Evolutionary conservation across 2,329 filamentous ascomycete genomes (phyloP), one percentile per base, ranked within the genome.

Genomic region (Gnomoniopsis smithogilvyi): DNA sequence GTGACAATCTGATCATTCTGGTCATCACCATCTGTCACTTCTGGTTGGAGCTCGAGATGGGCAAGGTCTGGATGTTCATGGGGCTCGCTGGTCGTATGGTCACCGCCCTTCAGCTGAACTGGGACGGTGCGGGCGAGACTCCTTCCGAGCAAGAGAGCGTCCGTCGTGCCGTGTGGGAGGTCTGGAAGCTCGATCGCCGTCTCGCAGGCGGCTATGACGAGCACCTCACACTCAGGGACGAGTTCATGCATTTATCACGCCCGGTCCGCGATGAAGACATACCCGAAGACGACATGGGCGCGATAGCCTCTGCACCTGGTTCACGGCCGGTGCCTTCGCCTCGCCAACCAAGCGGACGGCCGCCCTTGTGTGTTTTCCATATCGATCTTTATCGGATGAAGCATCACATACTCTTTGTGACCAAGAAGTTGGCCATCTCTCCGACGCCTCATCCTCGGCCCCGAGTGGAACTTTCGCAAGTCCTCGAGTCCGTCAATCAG

Each of bases 61-160:
- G 72, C 58, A 75, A 75, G 61, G 70, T 74, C 12, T 77, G 74
- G 74, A 72, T 75, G 58, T 73, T 72, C 50, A 70, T 74, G 49
- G 72, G 72, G 6, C 65, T 74, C 8, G 73, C 72, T 3, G 67
- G 68, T 10, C 69, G 74, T 21, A 64, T 75, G 46, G 72, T 76
- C 68, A 65, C 71, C 19, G 74, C 73, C 14, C 64, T 76, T 24
- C 74, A 75, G 54, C 62, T 74, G 10, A 77, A 77, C 62, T 76
- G 73, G 74, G 72, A 76, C 34, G 68, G 62, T 15, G 63, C 60
- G 12, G 65, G 67, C 19, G 67, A 69, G 6, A 64, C 69, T 4
- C 74, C 73, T 54, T 59, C 69, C 15, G 67, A 74, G 26, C 73
- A 74, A 54, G 74, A 77, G 62, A 69, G 64, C 6, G 62, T 71